Evolutionary conservation across 1,284 basidiomycete genomes (phyloP), one percentile per base, ranked within the genome.

Genomic region (Butyriboletus appendiculatus): DNA sequence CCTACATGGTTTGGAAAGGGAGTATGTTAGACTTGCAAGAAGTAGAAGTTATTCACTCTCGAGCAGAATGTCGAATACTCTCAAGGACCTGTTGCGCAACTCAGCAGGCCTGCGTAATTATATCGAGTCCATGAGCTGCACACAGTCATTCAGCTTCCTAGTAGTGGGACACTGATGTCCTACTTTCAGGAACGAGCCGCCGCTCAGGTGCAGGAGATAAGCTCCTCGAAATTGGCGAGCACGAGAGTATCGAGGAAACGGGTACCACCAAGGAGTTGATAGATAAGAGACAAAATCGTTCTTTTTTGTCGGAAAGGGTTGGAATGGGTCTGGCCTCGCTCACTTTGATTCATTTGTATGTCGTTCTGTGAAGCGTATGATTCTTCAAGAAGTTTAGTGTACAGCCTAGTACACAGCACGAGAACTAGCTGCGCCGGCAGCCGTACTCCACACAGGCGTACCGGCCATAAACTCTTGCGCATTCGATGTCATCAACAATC

Each of bases 401-500:
- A 40, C 28, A 45, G 14, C 16, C 62, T 65, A 62, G 49, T 56
- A 59, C 41, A 65, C 47, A 39, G 46, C 63, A 39, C 66, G 66
- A 18, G 72, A 70, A 33, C 57, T 59, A 32, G 38, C 44, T 20
- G 45, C 26, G 26, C 18, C 20, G 15, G 68, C 53, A 46, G 70
- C 59, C 8, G 56, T 45, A 30, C 68, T 57, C 24, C 69, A 58
- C 3, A 62, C 57, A 5, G 76, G 51, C 14, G 61, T 55, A 32
- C 67, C 77, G 33, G 74, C 75, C 52, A 56, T 64, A 66, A 88
- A 87, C 47, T 85, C 84, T 16, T 60, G 63, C n/a, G 86, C 84
- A 44, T 75, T 68, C 38, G 79, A 71, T 15, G 83, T 77, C 81
- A 88, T 87, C 50, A 90, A 73, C 16, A 90, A 71, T 5, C 87